Percentiles rank a stretch among this genome's conserved stretches.
Evolutionary conservation across 768 basidiomycete genomes (phyloP).

Genomic region (Crucibulum laeve): DNA sequence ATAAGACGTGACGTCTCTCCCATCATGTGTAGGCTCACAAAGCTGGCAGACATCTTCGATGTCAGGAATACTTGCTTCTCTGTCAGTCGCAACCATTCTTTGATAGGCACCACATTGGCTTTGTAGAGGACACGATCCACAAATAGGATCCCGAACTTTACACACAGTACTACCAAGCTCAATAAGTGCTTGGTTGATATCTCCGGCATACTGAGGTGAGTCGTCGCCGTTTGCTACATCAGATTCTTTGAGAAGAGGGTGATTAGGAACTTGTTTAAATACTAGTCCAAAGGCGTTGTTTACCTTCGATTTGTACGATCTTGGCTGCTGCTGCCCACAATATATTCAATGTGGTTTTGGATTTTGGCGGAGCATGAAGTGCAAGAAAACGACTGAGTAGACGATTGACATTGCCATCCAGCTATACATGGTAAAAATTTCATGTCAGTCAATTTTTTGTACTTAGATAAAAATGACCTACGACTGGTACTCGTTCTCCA

Average conservation of each 20-base stretch:
- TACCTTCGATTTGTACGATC: constrained; percentile 49
- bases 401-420: constrained; percentile 89
- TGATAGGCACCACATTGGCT: constrained; percentile 65
- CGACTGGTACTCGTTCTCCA: constrained; percentile 77
- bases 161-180: constrained; percentile 94
- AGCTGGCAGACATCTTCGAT: constrained; percentile 76
- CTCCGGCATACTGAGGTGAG: constrained; percentile 54
- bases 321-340: constrained; percentile 78
- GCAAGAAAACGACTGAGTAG: constrained; percentile 82
- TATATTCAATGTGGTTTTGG: constrained; percentile 70
- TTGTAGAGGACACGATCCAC: constrained; percentile 67
- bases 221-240: constrained; percentile 12
- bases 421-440: constrained; percentile 31
- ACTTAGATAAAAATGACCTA: constrained; percentile 33
- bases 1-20: constrained; percentile 58
- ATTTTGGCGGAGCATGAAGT: constrained; percentile 76
- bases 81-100: not conserved
- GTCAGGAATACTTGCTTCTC: constrained; percentile 32
- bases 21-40: constrained; percentile 53
- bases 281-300: not conserved
- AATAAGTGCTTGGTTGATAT: constrained; percentile 91
- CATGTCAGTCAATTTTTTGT: not conserved
- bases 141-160: constrained; percentile 77
- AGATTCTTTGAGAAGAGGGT: too few relatives aligned
- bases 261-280: constrained; percentile 2